phyloP scores from a whole-genome alignment of 805 yeast species.

The Wickerhamiella vanderwaltii region DNA sequence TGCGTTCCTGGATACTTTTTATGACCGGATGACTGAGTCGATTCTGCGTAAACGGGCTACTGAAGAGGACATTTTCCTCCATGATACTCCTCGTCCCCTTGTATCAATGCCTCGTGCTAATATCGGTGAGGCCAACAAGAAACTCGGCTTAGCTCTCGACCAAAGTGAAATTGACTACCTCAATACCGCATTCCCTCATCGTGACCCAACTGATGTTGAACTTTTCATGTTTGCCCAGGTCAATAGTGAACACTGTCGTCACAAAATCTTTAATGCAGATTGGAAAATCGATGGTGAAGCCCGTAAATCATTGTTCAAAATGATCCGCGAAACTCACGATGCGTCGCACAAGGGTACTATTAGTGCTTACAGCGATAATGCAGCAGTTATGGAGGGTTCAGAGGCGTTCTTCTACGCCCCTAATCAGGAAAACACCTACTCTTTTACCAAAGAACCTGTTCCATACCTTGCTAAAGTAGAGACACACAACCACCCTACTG shows the following conservation, averaged over 20 bases:
- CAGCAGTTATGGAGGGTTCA: slow-evolving; percentile 86
- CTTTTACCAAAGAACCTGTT: slow-evolving; percentile 59
- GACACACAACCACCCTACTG: slow-evolving; percentile 98
- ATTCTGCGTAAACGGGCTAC: slow-evolving; percentile 46
- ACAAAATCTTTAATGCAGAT: slow-evolving; percentile 94
- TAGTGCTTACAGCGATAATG: slow-evolving; percentile 93
- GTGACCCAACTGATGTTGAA: slow-evolving; percentile 97
- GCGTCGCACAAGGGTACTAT: slow-evolving; percentile 70
- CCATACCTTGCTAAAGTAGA: slow-evolving; percentile 92
- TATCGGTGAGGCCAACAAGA: slow-evolving; percentile 62
- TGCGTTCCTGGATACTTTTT: slow-evolving; percentile 56
- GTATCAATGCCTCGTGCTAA: slow-evolving; percentile 44
- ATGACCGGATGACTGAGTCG: slow-evolving; percentile 88
- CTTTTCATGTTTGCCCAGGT: slow-evolving; percentile 99
- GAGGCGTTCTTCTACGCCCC: slow-evolving; percentile 72
- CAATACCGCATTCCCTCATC: slow-evolving; percentile 65
- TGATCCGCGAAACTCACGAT: slow-evolving; percentile 90
- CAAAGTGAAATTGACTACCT: slow-evolving; percentile 85
- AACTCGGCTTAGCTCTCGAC: slow-evolving; percentile 88
- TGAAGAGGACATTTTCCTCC: slow-evolving; percentile 59
- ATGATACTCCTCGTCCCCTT: slow-evolving; percentile 72
- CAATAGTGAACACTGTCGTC: slow-evolving; percentile 98
- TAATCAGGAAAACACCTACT: slow-evolving; percentile 63
- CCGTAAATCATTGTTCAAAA: slow-evolving; percentile 70
- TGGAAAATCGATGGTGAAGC: slow-evolving; percentile 86